Conservation (phyloP, 805 yeast genomes). For the Wickerhamomyces queroliae region DNA sequence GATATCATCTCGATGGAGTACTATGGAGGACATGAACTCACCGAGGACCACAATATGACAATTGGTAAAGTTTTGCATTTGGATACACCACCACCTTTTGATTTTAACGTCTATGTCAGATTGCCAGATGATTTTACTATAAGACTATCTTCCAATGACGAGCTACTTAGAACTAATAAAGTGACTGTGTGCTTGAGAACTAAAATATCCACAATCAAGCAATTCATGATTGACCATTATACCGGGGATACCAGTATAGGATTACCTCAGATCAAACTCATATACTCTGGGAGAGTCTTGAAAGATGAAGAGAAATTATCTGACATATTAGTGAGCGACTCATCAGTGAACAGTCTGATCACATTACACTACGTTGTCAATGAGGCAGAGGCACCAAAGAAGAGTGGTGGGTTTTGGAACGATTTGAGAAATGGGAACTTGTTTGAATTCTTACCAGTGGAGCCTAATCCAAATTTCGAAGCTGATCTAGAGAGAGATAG, state of each 20-base stretch:
- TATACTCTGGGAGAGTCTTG: conserved; percentile 20
- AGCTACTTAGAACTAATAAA: conserved; percentile 7
- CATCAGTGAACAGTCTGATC: neutral
- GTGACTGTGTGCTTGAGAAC: conserved; percentile 15
- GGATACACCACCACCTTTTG: conserved; percentile 29
- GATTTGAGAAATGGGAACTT: conserved; percentile 20
- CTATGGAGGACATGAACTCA: conserved; percentile 13
- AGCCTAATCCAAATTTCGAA: conserved; percentile 22
- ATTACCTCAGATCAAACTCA: conserved; percentile 18
- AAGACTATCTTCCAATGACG: conserved; percentile 16
- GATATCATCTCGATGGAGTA: conserved; percentile 11
- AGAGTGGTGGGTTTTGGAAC: conserved; percentile 21
- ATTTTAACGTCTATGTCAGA: conserved; percentile 21
- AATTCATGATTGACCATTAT: conserved; percentile 21
- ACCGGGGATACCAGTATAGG: conserved; percentile 10
- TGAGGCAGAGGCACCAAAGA: conserved; percentile 10
- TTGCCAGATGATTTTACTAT: conserved; percentile 18
- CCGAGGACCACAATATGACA: conserved; percentile 13
- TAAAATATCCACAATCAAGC: conserved; percentile 14
- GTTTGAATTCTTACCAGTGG: conserved; percentile 26
- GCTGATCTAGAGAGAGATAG: conserved; percentile 20
- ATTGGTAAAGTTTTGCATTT: conserved; percentile 24
- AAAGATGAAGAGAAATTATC: conserved; percentile 13
- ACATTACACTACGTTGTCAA: conserved; percentile 18
- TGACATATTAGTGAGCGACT: conserved; percentile 9